Conservation (phyloP, 2,329 filamentous ascomycete species). For the Verticillium zaregamsianum region DNA sequence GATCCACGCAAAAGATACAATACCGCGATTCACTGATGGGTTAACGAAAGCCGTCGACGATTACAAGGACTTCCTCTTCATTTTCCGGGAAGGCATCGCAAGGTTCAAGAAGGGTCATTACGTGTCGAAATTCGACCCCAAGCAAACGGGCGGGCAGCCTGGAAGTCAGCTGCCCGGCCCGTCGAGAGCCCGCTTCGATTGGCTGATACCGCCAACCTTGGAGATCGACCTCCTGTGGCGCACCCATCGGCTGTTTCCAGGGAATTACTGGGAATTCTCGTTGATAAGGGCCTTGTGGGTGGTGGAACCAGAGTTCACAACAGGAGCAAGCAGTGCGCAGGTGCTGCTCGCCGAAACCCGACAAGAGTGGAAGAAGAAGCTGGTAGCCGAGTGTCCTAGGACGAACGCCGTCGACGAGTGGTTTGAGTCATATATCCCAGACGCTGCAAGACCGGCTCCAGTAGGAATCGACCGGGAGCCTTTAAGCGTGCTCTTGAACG, state of each 20-base stretch:
- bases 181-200: not conserved
- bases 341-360: not conserved
- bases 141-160: not conserved
- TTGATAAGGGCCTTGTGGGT: conserved; percentile 5
- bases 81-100: not conserved
- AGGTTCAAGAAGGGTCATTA: not conserved
- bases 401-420: conserved; percentile 1
- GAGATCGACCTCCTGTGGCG: conserved; percentile 10
- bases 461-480: not conserved
- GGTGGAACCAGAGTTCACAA: conserved; percentile 4
- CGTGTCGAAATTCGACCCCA: not conserved
- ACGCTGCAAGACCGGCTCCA: conserved; percentile 2
- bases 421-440: conserved; percentile 5
- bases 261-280: conserved; percentile 9
- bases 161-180: not conserved
- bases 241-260: conserved; percentile 10
- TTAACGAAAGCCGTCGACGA: not conserved
- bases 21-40: not conserved
- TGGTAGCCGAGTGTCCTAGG: not conserved
- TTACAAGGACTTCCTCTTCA: conserved; percentile 9
- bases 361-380: conserved; percentile 5
- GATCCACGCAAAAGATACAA: not conserved
- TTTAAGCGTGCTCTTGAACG: not conserved
- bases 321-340: not conserved
- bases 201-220: conserved; percentile 6